These are phyloP conservation scores for Claviceps monticola DNA, from an alignment of 2,329 filamentous ascomycete species.

Conservation along the genomic window DNA sequence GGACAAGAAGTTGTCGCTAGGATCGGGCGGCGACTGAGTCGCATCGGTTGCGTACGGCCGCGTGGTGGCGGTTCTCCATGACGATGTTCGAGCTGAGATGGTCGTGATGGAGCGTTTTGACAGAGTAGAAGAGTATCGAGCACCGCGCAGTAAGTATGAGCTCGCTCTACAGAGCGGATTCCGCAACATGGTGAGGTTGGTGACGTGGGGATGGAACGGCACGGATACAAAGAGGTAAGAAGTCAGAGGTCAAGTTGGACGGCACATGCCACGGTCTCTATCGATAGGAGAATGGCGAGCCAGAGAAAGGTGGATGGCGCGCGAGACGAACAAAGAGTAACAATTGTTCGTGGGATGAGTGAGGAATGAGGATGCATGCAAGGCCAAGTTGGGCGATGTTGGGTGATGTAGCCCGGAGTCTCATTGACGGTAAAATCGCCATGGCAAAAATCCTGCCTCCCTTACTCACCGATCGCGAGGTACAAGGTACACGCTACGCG, in stretches of 20 bases:
- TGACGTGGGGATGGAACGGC: constrained; percentile 4
- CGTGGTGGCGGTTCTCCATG: constrained; percentile 30
- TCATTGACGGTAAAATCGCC: constrained; percentile 2
- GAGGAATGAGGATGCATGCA: constrained; percentile 7
- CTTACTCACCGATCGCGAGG: neutral
- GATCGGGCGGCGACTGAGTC: constrained; percentile 47
- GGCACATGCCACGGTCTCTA: constrained; percentile 19
- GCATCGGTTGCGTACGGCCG: constrained; percentile 40
- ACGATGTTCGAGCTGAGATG: constrained; percentile 23
- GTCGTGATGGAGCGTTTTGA: constrained; percentile 30
- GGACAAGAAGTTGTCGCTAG: constrained; percentile 91
- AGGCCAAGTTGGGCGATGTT: neutral
- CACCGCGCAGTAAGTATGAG: constrained; percentile 44
- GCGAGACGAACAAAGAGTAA: constrained; percentile 19
- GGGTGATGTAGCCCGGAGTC: too few species aligned
- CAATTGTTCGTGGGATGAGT: constrained; percentile 15
- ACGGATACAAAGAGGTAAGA: constrained; percentile 8
- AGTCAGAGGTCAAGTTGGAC: constrained; percentile 9
- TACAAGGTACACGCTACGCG: neutral
- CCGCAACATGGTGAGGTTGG: constrained; percentile 50
- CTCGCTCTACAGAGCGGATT: constrained; percentile 51
- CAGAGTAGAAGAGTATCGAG: constrained; percentile 31
- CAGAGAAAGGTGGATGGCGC: neutral
- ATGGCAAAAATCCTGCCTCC: constrained; percentile 2
- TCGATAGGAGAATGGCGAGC: constrained; percentile 13